Base-by-base conservation (phyloP, 139 green algal species). In the Yamagishiella unicocca region DNA sequence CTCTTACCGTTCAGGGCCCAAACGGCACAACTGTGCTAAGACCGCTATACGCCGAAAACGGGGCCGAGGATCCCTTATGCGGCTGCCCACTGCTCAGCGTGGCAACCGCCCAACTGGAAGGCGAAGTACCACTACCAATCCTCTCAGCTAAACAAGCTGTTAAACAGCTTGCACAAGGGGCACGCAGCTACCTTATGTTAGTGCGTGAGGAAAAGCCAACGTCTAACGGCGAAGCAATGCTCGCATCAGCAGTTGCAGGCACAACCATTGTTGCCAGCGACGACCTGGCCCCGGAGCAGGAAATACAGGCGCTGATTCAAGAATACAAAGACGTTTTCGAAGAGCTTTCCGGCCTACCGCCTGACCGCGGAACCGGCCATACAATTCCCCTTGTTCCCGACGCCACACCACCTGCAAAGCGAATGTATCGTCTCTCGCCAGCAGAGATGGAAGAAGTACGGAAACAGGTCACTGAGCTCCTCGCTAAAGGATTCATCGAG, bases 371-470 rank as follows among this genome's bases (percentile, higher is more conserved):
- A 4, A 42, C 78, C 29, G 64, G 55, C 1, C 87, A 87, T 43
- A 87, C 71, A 4, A 93, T 94, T 37, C 83, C 84, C 5, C 31
- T 92, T 33, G 14, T 50, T n/a, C n/a, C n/a, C n/a, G n/a, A n/a
- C n/a, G n/a, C n/a, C n/a, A n/a, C n/a, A n/a, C n/a, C n/a, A n/a
- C n/a, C n/a, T n/a, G n/a, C n/a, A n/a, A n/a, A n/a, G 12, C 40
- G 27, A 29, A 54, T 87, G 27, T 93, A 93, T 38, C 76, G 90
- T 0, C 53, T 96, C 24, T 88, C 74, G 19, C 88, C 90, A 22
- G 17, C n/a, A 22, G 93, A 95, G 67, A 37, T 90, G 4, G 81
- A 91, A 54, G 92, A 95, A 42, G 45, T 95, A 19, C 73, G 90
- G 40, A 83, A 61, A 21, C 88, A 94, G 38, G 75, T 96, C 6